Evolutionary conservation across 176 grass and related monocot genomes (phyloP), one percentile per base, ranked within the genome.

Genomic region (Hordeum marinum): DNA sequence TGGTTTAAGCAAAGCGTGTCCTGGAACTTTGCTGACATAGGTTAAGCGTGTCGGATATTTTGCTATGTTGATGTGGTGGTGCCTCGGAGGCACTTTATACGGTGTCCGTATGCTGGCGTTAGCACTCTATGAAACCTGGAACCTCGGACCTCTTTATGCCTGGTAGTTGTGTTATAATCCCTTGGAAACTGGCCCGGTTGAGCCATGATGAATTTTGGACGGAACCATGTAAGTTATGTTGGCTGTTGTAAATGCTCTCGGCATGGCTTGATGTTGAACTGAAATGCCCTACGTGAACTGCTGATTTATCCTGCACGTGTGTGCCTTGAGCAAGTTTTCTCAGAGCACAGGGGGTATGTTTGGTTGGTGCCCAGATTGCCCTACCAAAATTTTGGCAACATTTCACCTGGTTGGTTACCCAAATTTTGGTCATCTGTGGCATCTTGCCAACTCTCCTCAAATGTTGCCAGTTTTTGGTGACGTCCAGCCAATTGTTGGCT

Each of bases 11-110:
- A 61, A 87, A 77, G 29, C n/a, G 26, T 84, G 68, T 54, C 48
- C 70, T 68, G 29, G 24, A 87, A 87, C 69, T 70, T 84, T 26
- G 40, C 85, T 87, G 83, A 87, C 84, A 35, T 87, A 87, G 76
- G 76, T 39, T 80, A 85, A 83, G 75, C 15, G 36, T 75, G 36
- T 61, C 52, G 29, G 39, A 61, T 79, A 39, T 84, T 64, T 39
- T 83, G 75, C 27, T 75, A 66, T 69, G 60, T 32, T 36, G 82
- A 82, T 45, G 80, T 39, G 46, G 52, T 75, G 75, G 31, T 35
- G 4, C n/a, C 63, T 90, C 7, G 35, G 43, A 79, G 75, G 69
- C 8, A 46, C 29, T 63, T 80, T 40, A 83, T 84, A 79, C 58
- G 55, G 15, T 75, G 64, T 68, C 58, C 40, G 21, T 75, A 67